phyloP scores from a whole-genome alignment of 257 asterid species.

The Catharanthus roseus region DNA sequence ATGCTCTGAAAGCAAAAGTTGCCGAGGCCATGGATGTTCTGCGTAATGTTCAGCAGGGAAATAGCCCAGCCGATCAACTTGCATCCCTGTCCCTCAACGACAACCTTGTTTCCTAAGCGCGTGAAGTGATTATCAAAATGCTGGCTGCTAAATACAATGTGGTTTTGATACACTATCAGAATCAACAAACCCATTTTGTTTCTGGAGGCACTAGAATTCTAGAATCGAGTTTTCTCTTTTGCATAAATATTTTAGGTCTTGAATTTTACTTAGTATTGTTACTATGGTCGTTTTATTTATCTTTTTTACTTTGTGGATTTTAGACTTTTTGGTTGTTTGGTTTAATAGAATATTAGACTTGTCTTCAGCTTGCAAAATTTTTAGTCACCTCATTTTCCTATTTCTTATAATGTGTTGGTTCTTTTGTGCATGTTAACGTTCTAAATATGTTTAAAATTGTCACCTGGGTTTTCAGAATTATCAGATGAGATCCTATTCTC shows the following conservation, averaged over 20 bases:
- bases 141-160: not conserved
- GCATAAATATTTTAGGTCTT: not conserved
- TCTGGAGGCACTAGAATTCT: constrained; percentile 16
- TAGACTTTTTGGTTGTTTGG: not conserved
- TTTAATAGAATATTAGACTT: not conserved
- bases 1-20: constrained; percentile 46
- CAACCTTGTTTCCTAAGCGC: constrained; percentile 26
- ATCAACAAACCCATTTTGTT: constrained; percentile 6
- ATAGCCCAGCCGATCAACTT: constrained; percentile 37
- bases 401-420: too few species aligned
- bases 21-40: constrained; percentile 50
- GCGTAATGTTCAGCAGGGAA: constrained; percentile 39
- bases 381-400: too few species aligned
- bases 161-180: constrained; percentile 10
- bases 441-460: too few species aligned
- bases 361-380: not conserved
- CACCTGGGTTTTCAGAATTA: too few species aligned
- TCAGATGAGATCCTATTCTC: too few species aligned
- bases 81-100: constrained; percentile 41
- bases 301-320: not conserved
- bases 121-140: constrained; percentile 10
- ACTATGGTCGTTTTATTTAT: not conserved
- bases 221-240: constrained; percentile 9
- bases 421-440: too few species aligned
- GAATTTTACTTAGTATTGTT: not conserved